Base-by-base conservation (phyloP, 2,329 filamentous ascomycete species). In the Fonsecaea monophora region DNA sequence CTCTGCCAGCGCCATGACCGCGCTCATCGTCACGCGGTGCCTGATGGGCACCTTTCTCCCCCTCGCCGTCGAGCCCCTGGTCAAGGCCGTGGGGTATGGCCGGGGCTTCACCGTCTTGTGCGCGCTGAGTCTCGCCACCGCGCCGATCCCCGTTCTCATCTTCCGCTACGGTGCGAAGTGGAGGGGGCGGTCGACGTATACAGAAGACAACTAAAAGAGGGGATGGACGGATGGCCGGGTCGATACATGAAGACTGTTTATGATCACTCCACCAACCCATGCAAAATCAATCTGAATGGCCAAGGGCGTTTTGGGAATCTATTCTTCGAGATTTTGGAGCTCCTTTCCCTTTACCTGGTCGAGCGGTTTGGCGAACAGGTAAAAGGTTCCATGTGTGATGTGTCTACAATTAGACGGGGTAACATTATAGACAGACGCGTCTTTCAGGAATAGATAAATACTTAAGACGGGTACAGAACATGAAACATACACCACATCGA, bases 1-100 rank as follows among this genome's bases (percentile, higher is more conserved):
- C 9, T 60, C 86, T 84, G 84, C 83, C 81, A 48, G 77, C 12
- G 73, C 70, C n/a, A 66, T 74, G 65, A 73, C 73, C 6, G 71
- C 72, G 3, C 42, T 73, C 53, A 71, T 73, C 45, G 69, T 73
- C 38, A 66, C 68, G 37, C 37, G 72, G 54, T 72, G 70, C 66
- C 59, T 72, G 2, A 68, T 72, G 62, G 70, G 72, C 25, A 72
- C 73, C 2, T 73, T 75, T 58, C 48, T 75, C 37, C 73, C 73
- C 21, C 57, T 75, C 25, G 64, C 66, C 3, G 62, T 68, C 25
- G 60, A 65, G 25, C 69, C 70, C 1, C 62, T 75, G 56, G 69
- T 72, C 34, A 48, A 45, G 10, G 37, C 50, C 6, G 65, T 74
- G 15, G 73, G 72, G 4, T 74, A 71, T 53, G 72, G 70, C 1